Evolutionary conservation across 2,329 filamentous ascomycete species (phyloP).

Genomic region (Pseudocercospora musae): DNA sequence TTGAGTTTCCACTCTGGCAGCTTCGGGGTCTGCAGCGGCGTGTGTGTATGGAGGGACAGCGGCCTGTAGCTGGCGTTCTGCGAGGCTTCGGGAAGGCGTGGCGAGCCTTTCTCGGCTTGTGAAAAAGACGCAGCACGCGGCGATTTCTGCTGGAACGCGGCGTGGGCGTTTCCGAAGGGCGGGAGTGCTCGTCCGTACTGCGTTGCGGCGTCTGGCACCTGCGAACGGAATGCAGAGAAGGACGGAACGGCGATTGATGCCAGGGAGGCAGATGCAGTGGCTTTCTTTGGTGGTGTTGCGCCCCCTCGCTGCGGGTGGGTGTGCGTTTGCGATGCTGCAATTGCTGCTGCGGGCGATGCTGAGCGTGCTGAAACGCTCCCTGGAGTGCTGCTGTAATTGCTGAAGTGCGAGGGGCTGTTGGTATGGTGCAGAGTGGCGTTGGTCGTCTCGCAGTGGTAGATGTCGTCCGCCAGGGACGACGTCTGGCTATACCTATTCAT

Average conservation of each 20-base stretch:
- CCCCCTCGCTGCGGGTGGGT: not conserved
- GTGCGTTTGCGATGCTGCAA: conserved; percentile 22
- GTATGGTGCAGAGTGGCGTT: not conserved
- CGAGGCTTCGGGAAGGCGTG: conserved; percentile 26
- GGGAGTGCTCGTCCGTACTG: not conserved
- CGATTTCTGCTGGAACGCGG: conserved; percentile 47
- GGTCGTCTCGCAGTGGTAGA: not conserved
- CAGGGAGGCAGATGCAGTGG: not conserved
- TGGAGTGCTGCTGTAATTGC: conserved; percentile 9
- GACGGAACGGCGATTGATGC: conserved; percentile 35
- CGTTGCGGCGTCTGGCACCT: conserved; percentile 24
- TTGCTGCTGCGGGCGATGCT: conserved; percentile 5
- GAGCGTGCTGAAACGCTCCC: conserved; percentile 11
- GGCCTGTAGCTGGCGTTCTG: conserved; percentile 24
- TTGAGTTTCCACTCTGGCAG: conserved; percentile 16
- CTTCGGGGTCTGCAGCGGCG: conserved; percentile 21
- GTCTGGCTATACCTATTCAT: not conserved
- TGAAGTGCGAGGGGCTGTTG: conserved; percentile 1
- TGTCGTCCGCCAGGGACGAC: conserved; percentile 8
- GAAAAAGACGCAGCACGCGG: conserved; percentile 46
- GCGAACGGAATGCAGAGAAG: conserved; percentile 45
- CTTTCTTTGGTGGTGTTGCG: conserved; percentile 8
- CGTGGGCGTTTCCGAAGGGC: conserved; percentile 24
- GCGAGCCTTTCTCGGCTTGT: conserved; percentile 43
- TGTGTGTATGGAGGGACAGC: conserved; percentile 32